Evolutionary conservation across 73 alveolate species (phyloP), one percentile per base, ranked within the genome.

Genomic region (Tetrahymena thermophila): DNA sequence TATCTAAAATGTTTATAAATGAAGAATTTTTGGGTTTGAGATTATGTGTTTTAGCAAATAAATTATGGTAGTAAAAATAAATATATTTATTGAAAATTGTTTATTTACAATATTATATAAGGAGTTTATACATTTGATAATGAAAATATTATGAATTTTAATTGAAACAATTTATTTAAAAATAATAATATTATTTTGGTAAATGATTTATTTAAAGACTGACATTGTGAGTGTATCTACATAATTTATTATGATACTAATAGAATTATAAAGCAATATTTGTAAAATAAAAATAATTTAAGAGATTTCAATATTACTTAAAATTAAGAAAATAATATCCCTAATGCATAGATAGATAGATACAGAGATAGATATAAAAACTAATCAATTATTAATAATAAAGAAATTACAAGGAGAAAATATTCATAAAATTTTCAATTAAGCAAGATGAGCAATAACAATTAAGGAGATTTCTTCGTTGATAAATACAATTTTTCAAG

Each of bases 401-500:
- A 71, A 71, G 37, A 71, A 71, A 28, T 28, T 71, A 71, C 37
- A 25, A 71, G 23, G 89, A 71, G 37, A 50, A 50, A 50, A 50
- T 50, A 50, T 50, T 50, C 83, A 50, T 50, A 50, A 71, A 28
- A 71, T 71, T 71, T 28, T n/a, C 89, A 71, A 71, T 71, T 25
- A 28, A 71, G 83, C 83, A 71, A 71, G 89, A 71, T 71, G 89
- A 71, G 89, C 89, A 25, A 50, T 50, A 50, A 71, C 89, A 25
- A 71, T 71, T 10, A 85, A 34, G 89, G 85, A 38, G 94, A 95
- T 58, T 44, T 50, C 84, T 95, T 95, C 42, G 95, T 95, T 43
- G 97, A 94, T 85, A 95, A 50, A 37, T 95, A 95, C 95, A 95
- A 95, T 37, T 95, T 89, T 93, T 95, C 97, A 11, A 95, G 97